These are phyloP conservation scores for Leishmania guyanensis DNA, from an alignment of 208 protist species.

Conservation along the genomic window DNA sequence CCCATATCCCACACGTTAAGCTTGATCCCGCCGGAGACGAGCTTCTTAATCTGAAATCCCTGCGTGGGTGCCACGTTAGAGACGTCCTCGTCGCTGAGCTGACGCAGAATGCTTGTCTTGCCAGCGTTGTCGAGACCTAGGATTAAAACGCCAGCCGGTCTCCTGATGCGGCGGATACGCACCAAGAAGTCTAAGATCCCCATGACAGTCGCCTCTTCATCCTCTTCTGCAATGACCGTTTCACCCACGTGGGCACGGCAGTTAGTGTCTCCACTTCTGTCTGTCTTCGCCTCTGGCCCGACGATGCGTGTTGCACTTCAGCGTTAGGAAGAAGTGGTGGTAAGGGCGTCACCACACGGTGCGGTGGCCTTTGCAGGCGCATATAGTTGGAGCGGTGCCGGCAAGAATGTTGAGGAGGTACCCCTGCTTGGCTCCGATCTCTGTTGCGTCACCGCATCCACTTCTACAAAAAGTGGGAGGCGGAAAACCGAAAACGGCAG, in stretches of 20 bases:
- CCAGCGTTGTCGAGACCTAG: slow-evolving; percentile 97
- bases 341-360: not conserved
- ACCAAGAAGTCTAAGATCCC: slow-evolving; percentile 93
- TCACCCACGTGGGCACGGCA: not conserved
- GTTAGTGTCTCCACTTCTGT: not conserved
- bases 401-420: not conserved
- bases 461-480: slow-evolving; percentile 1
- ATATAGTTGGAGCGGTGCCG: not conserved
- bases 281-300: not conserved
- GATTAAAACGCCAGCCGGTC: slow-evolving; percentile 91
- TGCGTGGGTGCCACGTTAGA: slow-evolving; percentile 95
- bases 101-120: slow-evolving; percentile 96
- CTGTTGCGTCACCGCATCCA: not conserved
- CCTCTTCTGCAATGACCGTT: not conserved
- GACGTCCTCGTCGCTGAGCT: slow-evolving; percentile 94
- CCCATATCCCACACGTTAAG: slow-evolving; percentile 98
- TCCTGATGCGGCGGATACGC: slow-evolving; percentile 74
- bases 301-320: not conserved
- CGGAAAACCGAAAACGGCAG: not conserved
- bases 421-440: not conserved
- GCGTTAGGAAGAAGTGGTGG: not conserved
- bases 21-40: slow-evolving; percentile 90
- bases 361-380: not conserved
- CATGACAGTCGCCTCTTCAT: slow-evolving; percentile 40
- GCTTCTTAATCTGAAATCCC: slow-evolving; percentile 98